Conservation (phyloP, 164 flowering plant species). For the Chloranthus sessilifolius region DNA sequence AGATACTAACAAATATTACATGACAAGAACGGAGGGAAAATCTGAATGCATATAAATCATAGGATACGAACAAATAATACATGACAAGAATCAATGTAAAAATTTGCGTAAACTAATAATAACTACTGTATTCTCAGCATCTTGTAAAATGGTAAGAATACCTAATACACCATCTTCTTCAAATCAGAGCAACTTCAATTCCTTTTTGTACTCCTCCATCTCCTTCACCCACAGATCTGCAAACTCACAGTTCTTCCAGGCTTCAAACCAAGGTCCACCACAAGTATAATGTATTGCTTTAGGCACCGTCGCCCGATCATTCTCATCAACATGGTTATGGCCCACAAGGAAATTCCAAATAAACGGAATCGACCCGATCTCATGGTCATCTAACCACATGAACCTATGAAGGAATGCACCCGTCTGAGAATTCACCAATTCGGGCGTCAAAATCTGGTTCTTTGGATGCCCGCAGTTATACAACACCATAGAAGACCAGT, state of each 20-base stretch:
- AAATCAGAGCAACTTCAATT: slow-evolving; percentile 5
- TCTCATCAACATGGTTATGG: slow-evolving; percentile 66
- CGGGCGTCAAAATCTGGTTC: slow-evolving; percentile 65
- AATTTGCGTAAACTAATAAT: too few species aligned
- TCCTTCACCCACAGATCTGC: slow-evolving; percentile 86
- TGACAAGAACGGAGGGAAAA: too few species aligned
- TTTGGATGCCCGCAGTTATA: slow-evolving; percentile 90
- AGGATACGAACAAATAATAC: too few species aligned
- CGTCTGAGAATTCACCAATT: slow-evolving; percentile 58
- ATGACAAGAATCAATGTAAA: too few species aligned
- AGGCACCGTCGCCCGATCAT: slow-evolving; percentile 49
- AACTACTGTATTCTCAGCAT: too few species aligned
- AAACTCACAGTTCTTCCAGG: slow-evolving; percentile 84
- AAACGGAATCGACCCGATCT: slow-evolving; percentile 79
- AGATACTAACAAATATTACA: too few species aligned
- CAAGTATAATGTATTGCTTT: slow-evolving; percentile 87
- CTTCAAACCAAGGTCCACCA: slow-evolving; percentile 98
- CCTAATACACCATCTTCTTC: slow-evolving; percentile 1
- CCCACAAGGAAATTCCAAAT: slow-evolving; percentile 98
- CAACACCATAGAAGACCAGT: slow-evolving; percentile 95
- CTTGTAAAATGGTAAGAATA: too few species aligned
- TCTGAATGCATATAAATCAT: too few species aligned
- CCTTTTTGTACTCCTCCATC: slow-evolving; percentile 30
- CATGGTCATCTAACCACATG: slow-evolving; percentile 84
- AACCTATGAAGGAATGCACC: slow-evolving; percentile 94